Evolutionary conservation across 768 basidiomycete genomes (phyloP), one percentile per base, ranked within the genome.

Genomic region (Daedaleopsis sinensis): DNA sequence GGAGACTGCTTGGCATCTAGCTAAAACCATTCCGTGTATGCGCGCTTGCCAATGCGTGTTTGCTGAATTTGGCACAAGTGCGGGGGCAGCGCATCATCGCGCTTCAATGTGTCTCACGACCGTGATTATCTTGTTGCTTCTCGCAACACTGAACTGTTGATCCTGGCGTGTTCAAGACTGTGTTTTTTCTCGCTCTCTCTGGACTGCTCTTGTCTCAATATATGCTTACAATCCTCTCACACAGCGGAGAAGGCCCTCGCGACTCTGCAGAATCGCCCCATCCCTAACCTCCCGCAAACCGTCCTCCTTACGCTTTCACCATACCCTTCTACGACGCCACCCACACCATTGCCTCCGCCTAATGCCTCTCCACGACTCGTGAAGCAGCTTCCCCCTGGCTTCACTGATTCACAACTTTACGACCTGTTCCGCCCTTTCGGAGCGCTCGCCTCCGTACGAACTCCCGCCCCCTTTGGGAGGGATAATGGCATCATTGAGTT

Each of bases 171-270:
- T 32, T 32, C 27, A 7, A 32, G 27, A 3, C 27, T 32, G 7
- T 32, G 27, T 32, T 32, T 7, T 32, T 7, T 32, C 27, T 32
- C 27, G 27, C 3, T 32, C 27, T 32, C 27, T 3, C 27, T 32
- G 7, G n/a, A 32, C 27, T 32, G 27, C 27, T 57, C 53, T 11
- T 60, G 51, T 62, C 54, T 62, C 56, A 37, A 24, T 49, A 23
- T 15, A 58, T 21, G 27, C 49, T 67, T 21, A 60, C 55, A 37
- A 19, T 19, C 13, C 12, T 15, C 2, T 12, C 35, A 42, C 57
- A 18, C 76, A 94, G 94, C 94, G 64, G 93, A 94, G 76, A 94
- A 93, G 74, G 94, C 94, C 15, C 80, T 95, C 24, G 88, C 93
- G 15, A 94, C 89, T 11, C 79, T 95, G 50, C 90, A 94, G 73